These are phyloP conservation scores for Tremella yokohamensis DNA, from an alignment of 768 basidiomycete species.

Conservation along the genomic window DNA sequence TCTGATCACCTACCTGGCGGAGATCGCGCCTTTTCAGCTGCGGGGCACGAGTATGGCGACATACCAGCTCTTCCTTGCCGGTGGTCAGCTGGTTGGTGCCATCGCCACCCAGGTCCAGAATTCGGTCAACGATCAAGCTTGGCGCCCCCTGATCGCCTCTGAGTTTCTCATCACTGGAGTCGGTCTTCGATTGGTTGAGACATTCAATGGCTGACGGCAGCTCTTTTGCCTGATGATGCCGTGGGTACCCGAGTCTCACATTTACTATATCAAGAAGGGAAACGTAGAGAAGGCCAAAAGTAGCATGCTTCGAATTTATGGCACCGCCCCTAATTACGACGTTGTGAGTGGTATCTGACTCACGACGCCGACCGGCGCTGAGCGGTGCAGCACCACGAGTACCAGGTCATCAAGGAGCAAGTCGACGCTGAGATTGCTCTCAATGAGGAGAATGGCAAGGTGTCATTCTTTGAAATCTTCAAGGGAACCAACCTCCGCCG, in stretches of 20 bases:
- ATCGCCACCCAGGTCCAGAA: constrained; percentile 18
- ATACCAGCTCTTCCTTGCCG: constrained; percentile 18
- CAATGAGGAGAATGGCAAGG: background rate
- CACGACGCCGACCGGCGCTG: background rate
- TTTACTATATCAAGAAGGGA: constrained; percentile 14
- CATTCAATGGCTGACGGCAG: no score
- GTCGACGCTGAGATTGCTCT: constrained; percentile 18
- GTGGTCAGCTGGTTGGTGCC: constrained; percentile 22
- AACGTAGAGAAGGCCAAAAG: constrained; percentile 18
- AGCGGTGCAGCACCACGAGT: constrained; percentile 15
- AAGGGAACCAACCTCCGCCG: constrained; percentile 18
- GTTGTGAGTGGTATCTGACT: background rate
- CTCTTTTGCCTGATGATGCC: constrained; percentile 16
- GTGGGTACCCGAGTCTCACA: constrained; percentile 25
- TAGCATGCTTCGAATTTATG: constrained; percentile 18
- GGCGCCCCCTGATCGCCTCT: constrained; percentile 21
- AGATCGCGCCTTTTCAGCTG: constrained; percentile 28
- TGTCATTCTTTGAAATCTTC: constrained; percentile 21
- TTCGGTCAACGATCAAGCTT: constrained; percentile 3
- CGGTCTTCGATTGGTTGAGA: no score
- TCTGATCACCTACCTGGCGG: constrained; percentile 26
- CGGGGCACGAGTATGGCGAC: constrained; percentile 21
- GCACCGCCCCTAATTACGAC: constrained; percentile 22
- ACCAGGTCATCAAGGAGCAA: constrained; percentile 18
- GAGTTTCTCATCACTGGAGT: constrained; percentile 28